Evolutionary conservation across 2,329 filamentous ascomycete species (phyloP), one percentile per base, ranked within the genome.

Genomic region (Fusarium irregulare): DNA sequence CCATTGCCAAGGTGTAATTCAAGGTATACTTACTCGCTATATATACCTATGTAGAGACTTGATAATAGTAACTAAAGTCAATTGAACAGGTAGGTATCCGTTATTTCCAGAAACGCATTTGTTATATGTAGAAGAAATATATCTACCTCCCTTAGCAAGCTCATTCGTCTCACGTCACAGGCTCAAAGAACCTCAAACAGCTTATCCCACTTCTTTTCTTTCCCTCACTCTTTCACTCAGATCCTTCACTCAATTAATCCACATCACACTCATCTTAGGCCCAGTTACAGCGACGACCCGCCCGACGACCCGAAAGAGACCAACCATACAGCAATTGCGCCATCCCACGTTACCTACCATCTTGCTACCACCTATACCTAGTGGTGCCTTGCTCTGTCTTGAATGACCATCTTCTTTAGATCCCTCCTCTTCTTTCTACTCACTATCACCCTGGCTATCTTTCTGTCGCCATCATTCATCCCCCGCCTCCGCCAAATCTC

Each of bases 401-500:
- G 53, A 32, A 63, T 66, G 45, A 25, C 49, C 27, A 57, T 48
- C 44, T 51, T 45, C 37, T 46, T 53, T 34, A 63, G 40, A 58
- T 60, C 59, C 30, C 56, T 70, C 49, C 28, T 68, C 56, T 30
- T 70, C 42, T 66, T 70, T n/a, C 42, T 76, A 54, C 57, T 77
- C 47, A 27, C 74, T 51, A 53, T 78, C 71, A 64, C 59, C 63
- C 65, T 78, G 72, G 75, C 77, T 70, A 64, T 77, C 62, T 56
- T 77, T 54, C 58, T 75, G 42, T 68, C 68, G 23, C 72, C 74
- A 14, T 68, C 73, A 56, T 60, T 72, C 60, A 63, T 76, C 68
- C 57, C 64, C 51, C 77, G 76, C 21, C 74, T 78, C 66, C 71
- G 73, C 62, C 76, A 75, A 42, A 76, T 70, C 65, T 74, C 69